A percentile compares a stretch with the other conserved stretches of the same genome.
phyloP scores from a whole-genome alignment of 2,329 filamentous ascomycete genomes.

The Aaosphaeria arxii region DNA sequence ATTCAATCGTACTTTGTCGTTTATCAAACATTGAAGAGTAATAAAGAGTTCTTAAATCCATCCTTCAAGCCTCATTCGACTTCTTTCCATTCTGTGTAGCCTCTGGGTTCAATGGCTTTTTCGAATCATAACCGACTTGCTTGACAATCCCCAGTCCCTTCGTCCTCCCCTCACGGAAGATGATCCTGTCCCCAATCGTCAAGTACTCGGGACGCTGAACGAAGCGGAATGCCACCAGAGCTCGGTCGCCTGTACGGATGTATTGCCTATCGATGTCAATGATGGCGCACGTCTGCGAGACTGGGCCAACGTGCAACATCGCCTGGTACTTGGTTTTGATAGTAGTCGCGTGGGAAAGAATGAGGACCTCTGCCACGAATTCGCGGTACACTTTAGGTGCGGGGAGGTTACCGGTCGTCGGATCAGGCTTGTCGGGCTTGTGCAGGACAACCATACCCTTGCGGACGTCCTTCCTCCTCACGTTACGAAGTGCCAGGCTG shows the following conservation, averaged over 20 bases:
- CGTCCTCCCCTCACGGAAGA: conserved; percentile 92
- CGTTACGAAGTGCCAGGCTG: conserved; percentile 83
- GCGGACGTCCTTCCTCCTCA: conserved; percentile 85
- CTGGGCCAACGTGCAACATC: conserved; percentile 94
- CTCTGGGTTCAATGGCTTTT: conserved; percentile 41
- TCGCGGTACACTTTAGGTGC: conserved; percentile 53
- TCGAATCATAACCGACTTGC: conserved; percentile 78
- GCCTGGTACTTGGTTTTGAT: conserved; percentile 97
- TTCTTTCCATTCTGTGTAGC: conserved; percentile 16
- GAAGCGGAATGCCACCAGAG: conserved; percentile 90
- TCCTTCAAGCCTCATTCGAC: no score
- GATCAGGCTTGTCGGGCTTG: conserved; percentile 66
- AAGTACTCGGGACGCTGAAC: conserved; percentile 93
- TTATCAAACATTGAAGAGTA: no score
- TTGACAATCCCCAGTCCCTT: conserved; percentile 96
- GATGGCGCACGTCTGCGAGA: conserved; percentile 93
- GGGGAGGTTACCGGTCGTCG: conserved; percentile 27
- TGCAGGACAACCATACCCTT: conserved; percentile 98
- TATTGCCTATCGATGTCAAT: conserved; percentile 97
- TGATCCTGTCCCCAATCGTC: conserved; percentile 78
- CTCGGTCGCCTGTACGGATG: conserved; percentile 92
- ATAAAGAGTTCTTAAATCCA: no score
- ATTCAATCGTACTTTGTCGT: no score
- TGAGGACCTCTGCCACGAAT: conserved; percentile 73
- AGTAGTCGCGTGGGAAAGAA: conserved; percentile 92